These are phyloP conservation scores for Geranomyces michiganensis DNA, from an alignment of 192 early-diverging fungal species.

Conservation along the genomic window DNA sequence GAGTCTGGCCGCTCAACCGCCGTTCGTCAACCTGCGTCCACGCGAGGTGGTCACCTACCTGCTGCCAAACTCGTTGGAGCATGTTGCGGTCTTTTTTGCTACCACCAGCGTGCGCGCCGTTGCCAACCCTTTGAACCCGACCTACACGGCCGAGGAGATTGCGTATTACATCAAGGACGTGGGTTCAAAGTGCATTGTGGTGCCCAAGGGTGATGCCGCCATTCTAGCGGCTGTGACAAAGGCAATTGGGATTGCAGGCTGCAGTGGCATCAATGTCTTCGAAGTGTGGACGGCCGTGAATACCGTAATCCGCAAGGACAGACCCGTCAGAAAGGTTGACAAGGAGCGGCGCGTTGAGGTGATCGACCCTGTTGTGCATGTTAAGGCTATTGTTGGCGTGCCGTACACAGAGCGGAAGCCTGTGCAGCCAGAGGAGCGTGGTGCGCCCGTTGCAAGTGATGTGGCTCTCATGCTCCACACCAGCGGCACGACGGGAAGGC, in stretches of 20 bases:
- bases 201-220: constrained; percentile 51
- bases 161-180: constrained; percentile 78
- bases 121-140: constrained; percentile 74
- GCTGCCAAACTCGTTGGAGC: constrained; percentile 71
- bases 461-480: constrained; percentile 79
- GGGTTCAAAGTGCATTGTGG: constrained; percentile 62
- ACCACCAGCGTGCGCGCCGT: constrained; percentile 61
- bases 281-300: constrained; percentile 57
- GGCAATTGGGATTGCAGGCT: constrained; percentile 60
- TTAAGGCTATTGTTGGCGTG: constrained; percentile 25
- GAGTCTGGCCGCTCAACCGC: constrained; percentile 8
- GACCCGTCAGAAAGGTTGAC: background rate
- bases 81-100: constrained; percentile 69
- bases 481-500: constrained; percentile 62
- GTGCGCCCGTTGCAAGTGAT: constrained; percentile 45
- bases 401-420: constrained; percentile 18
- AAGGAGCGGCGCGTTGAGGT: constrained; percentile 10
- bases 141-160: constrained; percentile 69
- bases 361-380: constrained; percentile 12
- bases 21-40: constrained; percentile 34
- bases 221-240: constrained; percentile 44
- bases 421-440: constrained; percentile 19
- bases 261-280: constrained; percentile 56
- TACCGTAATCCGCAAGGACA: constrained; percentile 8
- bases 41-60: constrained; percentile 28